Conservation (phyloP, 768 basidiomycete species). For the Trametes maxima region DNA sequence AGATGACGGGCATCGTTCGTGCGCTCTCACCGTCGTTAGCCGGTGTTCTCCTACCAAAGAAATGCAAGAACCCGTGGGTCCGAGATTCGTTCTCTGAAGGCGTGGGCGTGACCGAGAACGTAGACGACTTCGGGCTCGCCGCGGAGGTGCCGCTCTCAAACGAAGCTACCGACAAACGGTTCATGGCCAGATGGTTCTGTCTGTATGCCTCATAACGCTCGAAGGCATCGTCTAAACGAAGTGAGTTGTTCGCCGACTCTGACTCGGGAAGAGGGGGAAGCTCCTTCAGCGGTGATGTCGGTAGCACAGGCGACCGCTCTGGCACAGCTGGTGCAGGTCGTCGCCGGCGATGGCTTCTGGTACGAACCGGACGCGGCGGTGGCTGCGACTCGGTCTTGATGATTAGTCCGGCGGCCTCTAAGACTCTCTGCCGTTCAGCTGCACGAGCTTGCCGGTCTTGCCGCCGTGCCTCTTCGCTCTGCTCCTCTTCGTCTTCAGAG, state of each 20-base stretch:
- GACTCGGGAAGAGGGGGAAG: constrained; percentile 54
- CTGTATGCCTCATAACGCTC: constrained; percentile 88
- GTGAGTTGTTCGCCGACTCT: constrained; percentile 22
- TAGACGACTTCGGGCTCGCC: constrained; percentile 20
- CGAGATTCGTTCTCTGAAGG: constrained; percentile 36
- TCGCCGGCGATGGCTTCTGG: constrained; percentile 37
- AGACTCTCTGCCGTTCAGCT: constrained; percentile 74
- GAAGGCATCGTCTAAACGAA: constrained; percentile 77
- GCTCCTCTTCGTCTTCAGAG: constrained; percentile 34
- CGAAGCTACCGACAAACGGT: constrained; percentile 68
- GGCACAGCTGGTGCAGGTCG: constrained; percentile 59
- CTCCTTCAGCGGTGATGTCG: constrained; percentile 44
- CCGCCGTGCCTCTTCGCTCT: constrained; percentile 46
- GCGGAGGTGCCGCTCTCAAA: constrained; percentile 44
- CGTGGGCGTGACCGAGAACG: constrained; percentile 28
- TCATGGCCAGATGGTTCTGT: constrained; percentile 48
- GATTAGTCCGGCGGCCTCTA: constrained; percentile 88
- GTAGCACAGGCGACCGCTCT: constrained; percentile 30
- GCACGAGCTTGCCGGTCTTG: constrained; percentile 64
- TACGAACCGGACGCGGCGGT: constrained; percentile 44
- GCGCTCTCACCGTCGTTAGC: constrained; percentile 45
- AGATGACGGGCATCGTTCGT: constrained; percentile 56
- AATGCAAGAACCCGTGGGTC: constrained; percentile 57
- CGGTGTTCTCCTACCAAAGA: constrained; percentile 66
- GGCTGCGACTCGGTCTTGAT: constrained; percentile 63